A percentile compares a stretch with the other conserved stretches of the same genome.
These are phyloP conservation scores for Fomitopsis betulina DNA, from an alignment of 1,284 basidiomycete species.

Conservation along the genomic window DNA sequence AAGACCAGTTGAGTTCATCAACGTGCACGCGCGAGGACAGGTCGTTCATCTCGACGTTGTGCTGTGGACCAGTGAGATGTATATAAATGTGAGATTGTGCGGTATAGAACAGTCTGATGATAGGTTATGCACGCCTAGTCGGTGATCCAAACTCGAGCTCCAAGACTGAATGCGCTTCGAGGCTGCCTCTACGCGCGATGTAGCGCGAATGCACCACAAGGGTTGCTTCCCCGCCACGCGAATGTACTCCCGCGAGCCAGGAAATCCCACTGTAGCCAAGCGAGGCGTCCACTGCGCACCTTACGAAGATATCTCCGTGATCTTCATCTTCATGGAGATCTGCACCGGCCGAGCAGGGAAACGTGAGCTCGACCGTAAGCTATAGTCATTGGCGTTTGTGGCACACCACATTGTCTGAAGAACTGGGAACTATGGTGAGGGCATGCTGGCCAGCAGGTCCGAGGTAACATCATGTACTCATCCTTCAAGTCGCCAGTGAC, in stretches of 20 bases:
- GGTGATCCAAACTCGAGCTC: conserved; percentile 86
- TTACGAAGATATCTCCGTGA: conserved; percentile 24
- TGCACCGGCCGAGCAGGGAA: conserved; percentile 28
- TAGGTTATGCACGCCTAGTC: conserved; percentile 80
- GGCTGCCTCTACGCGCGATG: conserved; percentile 53
- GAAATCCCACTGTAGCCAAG: conserved; percentile 89
- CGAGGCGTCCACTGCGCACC: conserved; percentile 67
- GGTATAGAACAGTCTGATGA: conserved; percentile 5
- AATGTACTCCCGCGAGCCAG: conserved; percentile 91
- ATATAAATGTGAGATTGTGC: no score
- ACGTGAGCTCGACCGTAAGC: conserved; percentile 41
- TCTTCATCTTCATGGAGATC: conserved; percentile 5
- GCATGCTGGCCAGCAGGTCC: no score
- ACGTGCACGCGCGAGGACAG: conserved; percentile 50
- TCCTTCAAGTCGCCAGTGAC: no score
- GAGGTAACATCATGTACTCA: no score
- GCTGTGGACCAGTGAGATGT: conserved; percentile 67
- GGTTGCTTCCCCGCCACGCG: conserved; percentile 61
- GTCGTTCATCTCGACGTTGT: conserved; percentile 65
- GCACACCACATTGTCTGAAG: no score
- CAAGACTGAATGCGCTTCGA: conserved; percentile 57
- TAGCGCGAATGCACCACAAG: conserved; percentile 67
- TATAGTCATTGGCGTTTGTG: no score
- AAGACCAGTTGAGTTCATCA: conserved; percentile 77
- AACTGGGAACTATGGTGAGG: no score